phyloP scores from a whole-genome alignment of 192 early-diverging fungal genomes.

The Coemansia asiatica region DNA sequence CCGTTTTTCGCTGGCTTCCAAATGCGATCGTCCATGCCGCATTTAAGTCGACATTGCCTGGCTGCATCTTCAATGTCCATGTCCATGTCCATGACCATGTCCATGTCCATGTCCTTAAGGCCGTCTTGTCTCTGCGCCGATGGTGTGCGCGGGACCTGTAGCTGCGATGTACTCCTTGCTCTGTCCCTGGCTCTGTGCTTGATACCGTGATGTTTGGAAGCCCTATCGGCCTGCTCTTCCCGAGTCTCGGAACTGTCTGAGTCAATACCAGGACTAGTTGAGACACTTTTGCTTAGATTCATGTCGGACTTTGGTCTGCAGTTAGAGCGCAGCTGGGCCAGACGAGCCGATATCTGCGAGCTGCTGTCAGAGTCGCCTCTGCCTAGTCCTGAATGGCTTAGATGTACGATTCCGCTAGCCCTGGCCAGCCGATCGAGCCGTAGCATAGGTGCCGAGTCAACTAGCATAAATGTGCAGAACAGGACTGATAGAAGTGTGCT shows the following conservation, averaged over 20 bases:
- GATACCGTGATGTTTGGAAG: not conserved
- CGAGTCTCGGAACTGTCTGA: not conserved
- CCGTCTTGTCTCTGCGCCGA: not conserved
- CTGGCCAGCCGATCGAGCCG: conserved; percentile 29
- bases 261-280: not conserved
- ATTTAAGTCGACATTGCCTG: conserved; percentile 21
- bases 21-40: conserved; percentile 10
- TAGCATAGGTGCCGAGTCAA: conserved; percentile 32
- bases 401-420: conserved; percentile 1
- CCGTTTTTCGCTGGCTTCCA: conserved; percentile 27
- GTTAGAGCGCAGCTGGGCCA: conserved; percentile 32
- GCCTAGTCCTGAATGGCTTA: conserved; percentile 3
- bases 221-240: not conserved
- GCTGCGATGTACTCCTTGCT: conserved; percentile 28
- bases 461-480: conserved; percentile 41
- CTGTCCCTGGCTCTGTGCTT: not conserved
- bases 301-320: conserved; percentile 49
- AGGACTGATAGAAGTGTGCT: conserved; percentile 57
- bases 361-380: not conserved
- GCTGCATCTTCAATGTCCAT: conserved; percentile 45
- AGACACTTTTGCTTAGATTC: conserved; percentile 7
- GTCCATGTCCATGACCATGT: no score
- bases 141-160: conserved; percentile 1
- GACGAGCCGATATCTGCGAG: conserved; percentile 12
- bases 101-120: conserved; percentile 26